These are phyloP conservation scores for Clavariopsis aquatica DNA, from an alignment of 495 filamentous ascomycete genomes.

Conservation along the genomic window DNA sequence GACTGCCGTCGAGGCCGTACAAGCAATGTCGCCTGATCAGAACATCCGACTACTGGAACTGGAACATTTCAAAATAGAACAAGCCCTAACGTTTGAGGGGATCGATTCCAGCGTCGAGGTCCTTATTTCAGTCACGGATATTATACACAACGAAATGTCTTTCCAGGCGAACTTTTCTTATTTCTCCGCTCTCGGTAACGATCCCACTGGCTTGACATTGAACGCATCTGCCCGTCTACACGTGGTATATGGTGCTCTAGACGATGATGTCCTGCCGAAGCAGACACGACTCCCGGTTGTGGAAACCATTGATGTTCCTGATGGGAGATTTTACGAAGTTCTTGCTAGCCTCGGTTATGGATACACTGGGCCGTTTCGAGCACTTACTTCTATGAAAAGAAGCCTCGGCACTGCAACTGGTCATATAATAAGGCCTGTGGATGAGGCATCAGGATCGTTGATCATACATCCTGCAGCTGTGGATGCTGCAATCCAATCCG, in stretches of 20 bases:
- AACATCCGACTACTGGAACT: conserved; percentile 1
- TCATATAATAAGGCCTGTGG: neutral
- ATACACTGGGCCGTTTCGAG: neutral
- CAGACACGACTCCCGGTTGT: neutral
- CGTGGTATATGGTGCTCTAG: neutral
- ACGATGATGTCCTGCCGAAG: neutral
- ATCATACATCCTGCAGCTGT: neutral
- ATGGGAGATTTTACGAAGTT: neutral
- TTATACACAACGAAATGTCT: neutral
- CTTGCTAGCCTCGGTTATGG: neutral
- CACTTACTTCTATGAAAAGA: neutral
- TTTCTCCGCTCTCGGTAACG: neutral
- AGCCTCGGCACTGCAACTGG: neutral
- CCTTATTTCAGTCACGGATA: neutral
- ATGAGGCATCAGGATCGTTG: neutral
- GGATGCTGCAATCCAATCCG: conserved; percentile 1
- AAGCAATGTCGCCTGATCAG: neutral
- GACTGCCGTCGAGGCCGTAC: conserved; percentile 7
- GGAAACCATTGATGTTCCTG: neutral
- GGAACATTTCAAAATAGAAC: neutral
- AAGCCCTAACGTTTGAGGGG: neutral
- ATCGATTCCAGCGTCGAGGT: neutral
- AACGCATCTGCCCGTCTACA: neutral
- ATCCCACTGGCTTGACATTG: neutral
- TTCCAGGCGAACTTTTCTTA: neutral